Evolutionary conservation across 176 grass and related monocot species (phyloP).

Genomic region (Oryza coarctata): DNA sequence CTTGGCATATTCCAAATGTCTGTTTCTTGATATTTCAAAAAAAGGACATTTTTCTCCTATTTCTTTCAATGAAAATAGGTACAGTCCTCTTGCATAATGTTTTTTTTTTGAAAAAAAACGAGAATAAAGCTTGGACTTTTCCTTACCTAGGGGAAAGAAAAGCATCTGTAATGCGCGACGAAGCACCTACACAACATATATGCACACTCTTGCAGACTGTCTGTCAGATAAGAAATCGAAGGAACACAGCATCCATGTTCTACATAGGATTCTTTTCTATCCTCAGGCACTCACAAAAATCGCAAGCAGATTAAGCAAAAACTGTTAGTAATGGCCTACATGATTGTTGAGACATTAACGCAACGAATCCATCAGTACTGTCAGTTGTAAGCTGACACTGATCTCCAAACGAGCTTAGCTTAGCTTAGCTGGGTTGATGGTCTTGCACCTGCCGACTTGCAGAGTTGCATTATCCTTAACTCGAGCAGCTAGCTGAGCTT

Average conservation of each 20-base stretch:
- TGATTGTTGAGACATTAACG: not conserved
- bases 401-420: not conserved
- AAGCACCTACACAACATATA: not conserved
- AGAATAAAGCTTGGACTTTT: not conserved
- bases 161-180: constrained; percentile 5
- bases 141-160: constrained; percentile 8
- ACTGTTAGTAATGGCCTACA: not conserved
- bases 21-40: not conserved
- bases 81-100: not conserved
- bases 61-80: not conserved
- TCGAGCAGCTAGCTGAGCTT: not conserved
- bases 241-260: not conserved
- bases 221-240: not conserved
- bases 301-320: not conserved
- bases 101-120: not conserved
- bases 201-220: not conserved
- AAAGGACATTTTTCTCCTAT: not conserved
- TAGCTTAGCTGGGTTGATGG: not conserved
- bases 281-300: not conserved
- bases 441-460: not conserved
- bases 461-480: not conserved
- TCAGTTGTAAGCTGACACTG: not conserved
- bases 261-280: not conserved
- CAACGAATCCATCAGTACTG: not conserved
- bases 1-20: not conserved